phyloP scores from a whole-genome alignment of 345 rosid species.

The Cardamine resedifolia region DNA sequence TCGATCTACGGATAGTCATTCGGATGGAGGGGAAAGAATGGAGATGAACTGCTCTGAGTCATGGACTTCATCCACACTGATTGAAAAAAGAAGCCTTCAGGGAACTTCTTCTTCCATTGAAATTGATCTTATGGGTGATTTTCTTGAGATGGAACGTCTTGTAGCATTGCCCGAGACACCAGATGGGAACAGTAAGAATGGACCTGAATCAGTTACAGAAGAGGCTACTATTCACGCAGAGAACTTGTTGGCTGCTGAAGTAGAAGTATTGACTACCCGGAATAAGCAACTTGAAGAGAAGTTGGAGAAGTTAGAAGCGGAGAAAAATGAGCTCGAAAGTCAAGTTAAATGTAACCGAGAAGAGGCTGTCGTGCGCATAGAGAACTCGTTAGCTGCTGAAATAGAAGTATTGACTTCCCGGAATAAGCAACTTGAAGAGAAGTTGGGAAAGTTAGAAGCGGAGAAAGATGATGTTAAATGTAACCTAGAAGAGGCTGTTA shows the following conservation, averaged over 20 bases:
- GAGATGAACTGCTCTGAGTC: constrained; percentile 55
- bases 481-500: constrained; percentile 34
- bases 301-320: constrained; percentile 39
- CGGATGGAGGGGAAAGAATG: constrained; percentile 66
- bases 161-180: constrained; percentile 62
- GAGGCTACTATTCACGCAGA: constrained; percentile 34
- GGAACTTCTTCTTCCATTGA: constrained; percentile 47
- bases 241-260: constrained; percentile 45
- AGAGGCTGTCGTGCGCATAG: constrained; percentile 29
- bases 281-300: constrained; percentile 45
- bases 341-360: constrained; percentile 33
- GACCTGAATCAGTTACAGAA: constrained; percentile 41
- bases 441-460: constrained; percentile 38
- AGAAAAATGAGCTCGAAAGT: constrained; percentile 43
- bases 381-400: constrained; percentile 46
- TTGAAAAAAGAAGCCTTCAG: constrained; percentile 43
- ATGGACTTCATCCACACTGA: constrained; percentile 50
- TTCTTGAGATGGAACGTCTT: constrained; percentile 94
- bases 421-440: constrained; percentile 47
- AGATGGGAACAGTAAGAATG: constrained; percentile 33
- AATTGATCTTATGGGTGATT: constrained; percentile 89
- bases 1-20: constrained; percentile 63
- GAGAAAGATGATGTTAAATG: constrained; percentile 41
- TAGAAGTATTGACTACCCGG: constrained; percentile 41
- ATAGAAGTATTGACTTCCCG: constrained; percentile 42